A percentile compares a stretch with the other conserved stretches of the same genome.
Conservation (phyloP, 1,139 yeast genomes). For the Entelexis paramagnoliae region DNA sequence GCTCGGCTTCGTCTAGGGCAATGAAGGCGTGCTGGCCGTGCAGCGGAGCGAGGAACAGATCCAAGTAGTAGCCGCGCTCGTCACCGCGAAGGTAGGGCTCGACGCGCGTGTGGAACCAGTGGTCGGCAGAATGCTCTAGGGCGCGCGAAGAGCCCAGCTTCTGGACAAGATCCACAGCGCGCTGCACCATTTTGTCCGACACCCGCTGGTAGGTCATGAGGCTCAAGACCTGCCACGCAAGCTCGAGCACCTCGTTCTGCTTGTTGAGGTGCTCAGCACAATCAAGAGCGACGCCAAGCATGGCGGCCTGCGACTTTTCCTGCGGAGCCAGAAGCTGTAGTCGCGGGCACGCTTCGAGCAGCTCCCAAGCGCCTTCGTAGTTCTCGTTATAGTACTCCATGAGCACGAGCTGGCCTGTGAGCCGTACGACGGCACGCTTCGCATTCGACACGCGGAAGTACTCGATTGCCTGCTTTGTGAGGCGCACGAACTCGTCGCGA, state of each 20-base stretch:
- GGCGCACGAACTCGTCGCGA: constrained; percentile 30
- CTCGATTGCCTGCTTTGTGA: constrained; percentile 40
- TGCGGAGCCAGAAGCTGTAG: constrained; percentile 44
- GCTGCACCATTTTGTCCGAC: constrained; percentile 19
- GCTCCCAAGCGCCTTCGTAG: constrained; percentile 50
- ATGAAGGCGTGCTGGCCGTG: constrained; percentile 9
- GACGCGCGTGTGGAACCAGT: constrained; percentile 23
- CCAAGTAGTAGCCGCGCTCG: constrained; percentile 18
- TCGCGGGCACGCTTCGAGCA: constrained; percentile 57
- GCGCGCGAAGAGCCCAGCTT: constrained; percentile 8
- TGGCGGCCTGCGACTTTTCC: constrained; percentile 57
- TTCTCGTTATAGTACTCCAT: constrained; percentile 51
- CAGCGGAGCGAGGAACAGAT: constrained; percentile 9
- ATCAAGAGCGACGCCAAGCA: constrained; percentile 56
- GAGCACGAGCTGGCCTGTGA: constrained; percentile 74
- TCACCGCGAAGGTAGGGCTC: constrained; percentile 24
- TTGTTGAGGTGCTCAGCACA: constrained; percentile 47
- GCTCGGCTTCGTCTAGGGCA: constrained; percentile 5
- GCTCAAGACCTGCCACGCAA: constrained; percentile 25
- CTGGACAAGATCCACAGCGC: constrained; percentile 21
- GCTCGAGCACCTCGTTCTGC: constrained; percentile 27
- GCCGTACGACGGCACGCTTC: constrained; percentile 56
- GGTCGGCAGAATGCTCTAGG: constrained; percentile 17
- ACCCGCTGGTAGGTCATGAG: constrained; percentile 34
- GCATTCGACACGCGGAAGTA: constrained; percentile 43